Evolutionary conservation across 495 filamentous ascomycete species (phyloP), one percentile per base, ranked within the genome.

Genomic region (Haplographium delicatum): DNA sequence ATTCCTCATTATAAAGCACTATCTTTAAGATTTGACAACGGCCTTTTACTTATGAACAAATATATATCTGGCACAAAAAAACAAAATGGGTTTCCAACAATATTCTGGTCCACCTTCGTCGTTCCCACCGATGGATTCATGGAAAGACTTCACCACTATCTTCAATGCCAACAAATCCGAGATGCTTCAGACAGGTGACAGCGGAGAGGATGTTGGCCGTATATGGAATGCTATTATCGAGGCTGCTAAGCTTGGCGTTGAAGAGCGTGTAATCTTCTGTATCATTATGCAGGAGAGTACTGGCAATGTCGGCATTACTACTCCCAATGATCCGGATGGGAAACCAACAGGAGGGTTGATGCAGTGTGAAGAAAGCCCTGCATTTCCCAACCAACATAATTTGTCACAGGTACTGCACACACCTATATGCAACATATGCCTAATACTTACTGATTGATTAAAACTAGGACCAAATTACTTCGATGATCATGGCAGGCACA

Each of bases 201-300:
- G 52, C 18, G 61, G 61, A 19, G 62, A 69, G 40, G 67, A 68
- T 46, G 56, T 70, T 23, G 64, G 61, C 53, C 56, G 60, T 13
- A 70, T 72, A 57, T 60, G 45, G 34, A 63, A 62, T 47, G 62
- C 65, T 43, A 61, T 70, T 23, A 41, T 38, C 34, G 59, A 64
- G 23, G 53, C 39, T 28, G 39, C 50, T 4, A 64, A 62, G 45
- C 35, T 64, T 48, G 64, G 65, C 25, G 68, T 72, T 20, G 68
- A 72, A n/a, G 65, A 67, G 62, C 68, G 69, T 33, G 65, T 72
- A 57, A 70, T 70, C 56, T 59, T 70, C 51, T 59, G 50, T 50
- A 69, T 69, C 60, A 72, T 72, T 59, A 69, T 72, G 65, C 68
- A 72, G 44, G 69, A 72, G 54, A 61, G 53, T 53, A 63, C 58